Percentiles rank a stretch among this genome's conserved stretches.
Evolutionary conservation across 352 stramenopile genomes (phyloP).

Genomic region (Pythium brachiatum): DNA sequence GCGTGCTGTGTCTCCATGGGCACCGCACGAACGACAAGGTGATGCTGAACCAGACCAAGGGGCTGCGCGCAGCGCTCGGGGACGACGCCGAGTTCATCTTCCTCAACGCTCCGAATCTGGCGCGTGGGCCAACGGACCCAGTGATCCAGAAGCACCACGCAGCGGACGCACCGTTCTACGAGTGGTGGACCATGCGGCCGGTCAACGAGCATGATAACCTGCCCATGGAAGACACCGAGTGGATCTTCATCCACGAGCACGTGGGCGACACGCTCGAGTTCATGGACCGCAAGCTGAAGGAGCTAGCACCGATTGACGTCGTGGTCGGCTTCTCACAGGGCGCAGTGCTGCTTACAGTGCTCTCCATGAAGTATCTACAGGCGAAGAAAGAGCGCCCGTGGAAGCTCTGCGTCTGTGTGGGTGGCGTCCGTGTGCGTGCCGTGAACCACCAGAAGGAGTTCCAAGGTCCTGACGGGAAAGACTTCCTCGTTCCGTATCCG

Average conservation of each 20-base stretch:
- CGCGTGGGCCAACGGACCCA: slow-evolving; percentile 53
- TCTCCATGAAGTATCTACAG: slow-evolving; percentile 59
- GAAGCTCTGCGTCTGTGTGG: slow-evolving; percentile 46
- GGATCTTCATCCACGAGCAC: slow-evolving; percentile 21
- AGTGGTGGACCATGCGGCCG: slow-evolving; percentile 58
- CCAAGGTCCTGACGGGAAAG: slow-evolving; percentile 24
- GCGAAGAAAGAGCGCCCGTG: slow-evolving; percentile 33
- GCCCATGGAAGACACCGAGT: slow-evolving; percentile 23
- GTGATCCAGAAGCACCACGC: slow-evolving; percentile 54
- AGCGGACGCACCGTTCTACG: slow-evolving; percentile 65
- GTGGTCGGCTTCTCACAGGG: slow-evolving; percentile 81
- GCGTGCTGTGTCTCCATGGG: slow-evolving; percentile 73
- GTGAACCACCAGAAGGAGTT: slow-evolving; percentile 41
- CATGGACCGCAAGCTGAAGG: slow-evolving; percentile 52
- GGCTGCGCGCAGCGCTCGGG: slow-evolving; percentile 55
- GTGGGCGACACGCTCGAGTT: slow-evolving; percentile 42
- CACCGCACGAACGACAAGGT: slow-evolving; percentile 70
- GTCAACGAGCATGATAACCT: slow-evolving; percentile 43
- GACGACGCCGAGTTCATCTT: slow-evolving; percentile 66
- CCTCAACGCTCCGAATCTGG: slow-evolving; percentile 47
- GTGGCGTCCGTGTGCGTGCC: slow-evolving; percentile 35
- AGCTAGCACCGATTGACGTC: slow-evolving; percentile 71
- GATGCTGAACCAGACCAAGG: slow-evolving; percentile 65
- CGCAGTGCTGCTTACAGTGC: slow-evolving; percentile 53
- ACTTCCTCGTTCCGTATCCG: slow-evolving; percentile 27